A percentile compares a stretch with the other conserved stretches of the same genome.
phyloP scores from a whole-genome alignment of 805 yeast species.

The Saturnispora kantuleensis region DNA sequence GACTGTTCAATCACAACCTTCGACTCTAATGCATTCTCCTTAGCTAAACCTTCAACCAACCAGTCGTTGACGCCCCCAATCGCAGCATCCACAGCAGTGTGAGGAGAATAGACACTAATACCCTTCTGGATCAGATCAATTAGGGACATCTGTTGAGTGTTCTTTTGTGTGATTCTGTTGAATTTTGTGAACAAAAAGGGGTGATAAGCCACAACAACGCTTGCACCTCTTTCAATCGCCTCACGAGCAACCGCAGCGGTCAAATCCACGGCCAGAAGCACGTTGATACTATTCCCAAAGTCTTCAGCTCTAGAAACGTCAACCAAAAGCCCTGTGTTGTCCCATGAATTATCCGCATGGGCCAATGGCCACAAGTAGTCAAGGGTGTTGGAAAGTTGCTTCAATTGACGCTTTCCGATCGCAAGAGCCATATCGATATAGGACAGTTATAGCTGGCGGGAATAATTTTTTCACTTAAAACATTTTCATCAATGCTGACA shows the following conservation, averaged over 20 bases:
- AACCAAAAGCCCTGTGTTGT: slow-evolving; percentile 84
- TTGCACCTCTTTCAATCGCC: slow-evolving; percentile 49
- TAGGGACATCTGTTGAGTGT: slow-evolving; percentile 62
- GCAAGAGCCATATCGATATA: background rate
- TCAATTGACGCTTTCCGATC: background rate
- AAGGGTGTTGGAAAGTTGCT: background rate
- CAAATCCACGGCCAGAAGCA: slow-evolving; percentile 72
- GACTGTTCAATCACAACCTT: slow-evolving; percentile 37
- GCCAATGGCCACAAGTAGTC: slow-evolving; percentile 67
- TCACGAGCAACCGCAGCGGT: slow-evolving; percentile 80
- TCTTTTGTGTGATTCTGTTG: slow-evolving; percentile 50
- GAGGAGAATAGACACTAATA: slow-evolving; percentile 90
- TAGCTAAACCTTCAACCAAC: slow-evolving; percentile 50
- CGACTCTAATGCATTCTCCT: slow-evolving; percentile 10
- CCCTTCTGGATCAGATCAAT: slow-evolving; percentile 62
- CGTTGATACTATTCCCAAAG: slow-evolving; percentile 16
- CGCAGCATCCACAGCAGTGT: slow-evolving; percentile 92
- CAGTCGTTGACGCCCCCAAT: slow-evolving; percentile 92
- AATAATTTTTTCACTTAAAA: background rate
- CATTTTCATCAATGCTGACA: slow-evolving; percentile 15
- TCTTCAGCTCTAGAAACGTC: slow-evolving; percentile 40
- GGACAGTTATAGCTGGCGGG: background rate
- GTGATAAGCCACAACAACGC: slow-evolving; percentile 75
- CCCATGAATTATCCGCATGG: slow-evolving; percentile 87
- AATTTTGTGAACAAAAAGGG: slow-evolving; percentile 91